phyloP scores from a whole-genome alignment of 225 moss, liverwort and hornwort species.

The Lunularia cruciata region DNA sequence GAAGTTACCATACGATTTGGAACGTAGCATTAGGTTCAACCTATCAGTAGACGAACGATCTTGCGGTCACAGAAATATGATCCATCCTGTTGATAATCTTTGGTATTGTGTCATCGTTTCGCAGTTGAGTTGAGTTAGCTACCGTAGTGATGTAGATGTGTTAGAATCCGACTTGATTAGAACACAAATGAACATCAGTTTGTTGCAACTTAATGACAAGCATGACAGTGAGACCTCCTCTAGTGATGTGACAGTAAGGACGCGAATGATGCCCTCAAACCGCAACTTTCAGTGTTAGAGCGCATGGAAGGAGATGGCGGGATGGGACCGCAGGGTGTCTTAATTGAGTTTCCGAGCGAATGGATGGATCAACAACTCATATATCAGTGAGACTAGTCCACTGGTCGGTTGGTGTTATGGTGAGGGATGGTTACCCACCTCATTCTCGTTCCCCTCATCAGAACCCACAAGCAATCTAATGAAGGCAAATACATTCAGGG shows the following conservation, averaged over 20 bases:
- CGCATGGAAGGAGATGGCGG: not conserved
- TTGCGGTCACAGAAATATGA: not conserved
- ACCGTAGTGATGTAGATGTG: conserved; percentile 14
- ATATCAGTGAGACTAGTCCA: not conserved
- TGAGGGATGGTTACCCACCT: not conserved
- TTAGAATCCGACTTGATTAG: not conserved
- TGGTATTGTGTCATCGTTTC: conserved; percentile 16
- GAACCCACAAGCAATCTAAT: not conserved
- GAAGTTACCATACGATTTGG: not conserved
- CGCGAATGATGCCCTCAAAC: not conserved
- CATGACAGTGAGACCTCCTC: not conserved
- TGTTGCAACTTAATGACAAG: not conserved
- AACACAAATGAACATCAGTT: conserved; percentile 1
- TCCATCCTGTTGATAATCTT: conserved; percentile 19
- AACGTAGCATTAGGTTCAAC: not conserved
- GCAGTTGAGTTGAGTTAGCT: conserved; percentile 10
- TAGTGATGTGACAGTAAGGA: not conserved
- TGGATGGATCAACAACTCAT: not conserved
- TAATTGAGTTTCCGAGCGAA: not conserved
- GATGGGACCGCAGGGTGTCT: not conserved
- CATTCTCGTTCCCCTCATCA: not conserved
- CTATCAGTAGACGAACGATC: not conserved
- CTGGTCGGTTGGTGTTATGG: not conserved
- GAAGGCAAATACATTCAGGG: not conserved
- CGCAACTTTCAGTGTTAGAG: not conserved